Conservation (phyloP, 192 early-diverging fungal genomes). For the Coemansia sp. region DNA sequence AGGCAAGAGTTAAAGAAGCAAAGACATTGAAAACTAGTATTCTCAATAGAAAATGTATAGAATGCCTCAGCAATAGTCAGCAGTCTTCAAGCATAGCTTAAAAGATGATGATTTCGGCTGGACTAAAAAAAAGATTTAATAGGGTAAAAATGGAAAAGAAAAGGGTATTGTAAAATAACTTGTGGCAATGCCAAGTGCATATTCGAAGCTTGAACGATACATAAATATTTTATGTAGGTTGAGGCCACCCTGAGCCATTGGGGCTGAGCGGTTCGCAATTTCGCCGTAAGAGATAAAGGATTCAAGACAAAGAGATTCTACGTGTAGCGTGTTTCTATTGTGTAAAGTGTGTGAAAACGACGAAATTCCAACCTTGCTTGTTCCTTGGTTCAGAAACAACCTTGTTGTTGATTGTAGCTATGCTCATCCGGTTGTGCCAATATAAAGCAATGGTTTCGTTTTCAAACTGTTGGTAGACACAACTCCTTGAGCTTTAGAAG, state of each 20-base stretch:
- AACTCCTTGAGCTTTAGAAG: not conserved
- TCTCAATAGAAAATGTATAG: too few species aligned
- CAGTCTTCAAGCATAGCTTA: not conserved
- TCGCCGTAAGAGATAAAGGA: not conserved
- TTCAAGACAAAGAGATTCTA: not conserved
- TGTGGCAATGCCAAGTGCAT: not conserved
- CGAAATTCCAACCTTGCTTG: not conserved
- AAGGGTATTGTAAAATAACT: constrained; percentile 3
- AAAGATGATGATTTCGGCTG: not conserved
- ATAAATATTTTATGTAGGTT: not conserved
- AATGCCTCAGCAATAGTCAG: too few species aligned
- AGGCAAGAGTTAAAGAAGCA: too few species aligned
- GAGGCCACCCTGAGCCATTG: not conserved
- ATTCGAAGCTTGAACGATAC: not conserved
- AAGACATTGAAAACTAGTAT: too few species aligned
- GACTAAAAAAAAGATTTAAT: not conserved
- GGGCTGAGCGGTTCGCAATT: not conserved
- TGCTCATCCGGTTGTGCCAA: not conserved
- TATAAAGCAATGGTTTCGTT: not conserved
- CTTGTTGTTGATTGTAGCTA: not conserved
- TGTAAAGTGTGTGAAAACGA: not conserved
- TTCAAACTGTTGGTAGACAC: not conserved
- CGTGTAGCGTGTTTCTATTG: not conserved
- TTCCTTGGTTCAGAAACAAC: not conserved
- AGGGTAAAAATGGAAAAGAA: not conserved